These are phyloP conservation scores for Silybum marianum DNA, from an alignment of 129 eudicot species.

Conservation along the genomic window DNA sequence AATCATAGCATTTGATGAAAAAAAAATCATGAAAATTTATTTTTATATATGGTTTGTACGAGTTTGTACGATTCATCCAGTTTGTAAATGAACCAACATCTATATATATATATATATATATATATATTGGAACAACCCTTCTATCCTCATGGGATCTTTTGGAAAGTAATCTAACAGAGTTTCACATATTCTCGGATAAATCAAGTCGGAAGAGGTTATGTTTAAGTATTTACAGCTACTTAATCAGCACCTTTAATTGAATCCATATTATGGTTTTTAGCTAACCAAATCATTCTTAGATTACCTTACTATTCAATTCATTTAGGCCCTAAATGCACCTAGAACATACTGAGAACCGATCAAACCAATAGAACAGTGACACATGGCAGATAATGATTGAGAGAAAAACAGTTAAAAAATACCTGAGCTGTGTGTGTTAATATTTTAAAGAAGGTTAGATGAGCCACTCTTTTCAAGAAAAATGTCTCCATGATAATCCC, in stretches of 20 bases:
- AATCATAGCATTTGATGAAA: too few species aligned
- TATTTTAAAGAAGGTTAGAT: slow-evolving; percentile 14
- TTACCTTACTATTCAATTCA: not conserved
- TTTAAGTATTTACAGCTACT: too few species aligned
- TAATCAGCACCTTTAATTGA: not conserved
- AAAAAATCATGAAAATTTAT: too few species aligned
- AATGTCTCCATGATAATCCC: slow-evolving; percentile 18
- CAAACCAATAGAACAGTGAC: slow-evolving; percentile 14
- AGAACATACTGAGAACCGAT: slow-evolving; percentile 12
- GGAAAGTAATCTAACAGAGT: not conserved
- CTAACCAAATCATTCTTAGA: not conserved
- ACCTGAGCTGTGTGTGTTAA: slow-evolving; percentile 3
- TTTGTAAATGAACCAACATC: too few species aligned
- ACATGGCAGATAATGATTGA: slow-evolving; percentile 12
- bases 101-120: too few species aligned
- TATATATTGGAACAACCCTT: not conserved
- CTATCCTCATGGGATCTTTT: not conserved
- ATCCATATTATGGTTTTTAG: slow-evolving; percentile 4
- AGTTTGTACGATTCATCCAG: too few species aligned
- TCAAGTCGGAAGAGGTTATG: too few species aligned
- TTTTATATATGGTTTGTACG: too few species aligned
- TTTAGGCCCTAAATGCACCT: slow-evolving; percentile 20
- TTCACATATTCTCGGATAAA: too few species aligned
- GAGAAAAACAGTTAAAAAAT: not conserved
- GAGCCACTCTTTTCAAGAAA: not conserved